Evolutionary conservation across 176 grass and related monocot species (phyloP).

Genomic region (bread wheat (Triticum aestivum)): DNA sequence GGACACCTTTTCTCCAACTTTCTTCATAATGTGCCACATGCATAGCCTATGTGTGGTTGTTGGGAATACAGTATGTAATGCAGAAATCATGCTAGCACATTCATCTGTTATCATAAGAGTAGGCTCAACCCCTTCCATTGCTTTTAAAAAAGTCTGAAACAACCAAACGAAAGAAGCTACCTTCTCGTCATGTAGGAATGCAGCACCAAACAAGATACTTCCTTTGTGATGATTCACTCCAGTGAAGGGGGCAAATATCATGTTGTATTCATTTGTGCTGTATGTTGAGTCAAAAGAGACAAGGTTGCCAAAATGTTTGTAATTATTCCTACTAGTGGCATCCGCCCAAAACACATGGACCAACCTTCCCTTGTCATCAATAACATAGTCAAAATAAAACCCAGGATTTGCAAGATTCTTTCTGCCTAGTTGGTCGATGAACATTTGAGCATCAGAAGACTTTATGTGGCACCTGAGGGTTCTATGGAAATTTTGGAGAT

Average conservation of each 20-base stretch:
- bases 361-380: background rate
- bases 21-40: background rate
- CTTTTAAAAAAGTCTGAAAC: background rate
- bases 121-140: background rate
- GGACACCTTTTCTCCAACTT: background rate
- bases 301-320: background rate
- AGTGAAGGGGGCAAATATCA: background rate
- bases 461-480: too few species aligned
- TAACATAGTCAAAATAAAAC: background rate
- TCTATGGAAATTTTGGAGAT: too few species aligned
- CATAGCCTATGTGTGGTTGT: background rate
- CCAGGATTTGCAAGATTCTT: too few species aligned
- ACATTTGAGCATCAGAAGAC: too few species aligned
- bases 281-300: background rate
- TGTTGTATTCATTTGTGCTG: too few species aligned
- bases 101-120: background rate
- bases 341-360: background rate
- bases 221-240: background rate
- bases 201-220: background rate
- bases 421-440: too few species aligned
- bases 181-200: background rate
- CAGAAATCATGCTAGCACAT: background rate
- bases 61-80: background rate
- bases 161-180: background rate
- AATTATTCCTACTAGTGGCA: too few species aligned